Evolutionary conservation across 2,329 filamentous ascomycete species (phyloP), one percentile per base, ranked within the genome.

Genomic region (Paecilomyces fulvus): DNA sequence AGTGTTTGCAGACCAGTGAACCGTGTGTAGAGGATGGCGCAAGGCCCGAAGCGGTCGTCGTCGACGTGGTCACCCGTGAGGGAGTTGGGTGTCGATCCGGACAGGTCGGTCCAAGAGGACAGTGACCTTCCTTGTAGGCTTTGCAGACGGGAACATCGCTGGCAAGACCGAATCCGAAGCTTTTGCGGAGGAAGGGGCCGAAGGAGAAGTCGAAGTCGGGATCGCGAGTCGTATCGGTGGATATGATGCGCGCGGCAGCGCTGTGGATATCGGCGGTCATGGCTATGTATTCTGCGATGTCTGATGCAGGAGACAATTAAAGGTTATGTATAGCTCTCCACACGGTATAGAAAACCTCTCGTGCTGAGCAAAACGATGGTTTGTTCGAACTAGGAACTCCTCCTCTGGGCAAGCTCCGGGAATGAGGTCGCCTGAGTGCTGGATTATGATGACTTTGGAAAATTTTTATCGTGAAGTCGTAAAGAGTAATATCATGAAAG

Each of bases 1-100:
- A 97, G 80, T 97, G 94, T 78, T 99, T 99, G 84, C 94, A 99
- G 59, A 99, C 92, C 14, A 97, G 84, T 53, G 78, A 83, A 30
- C 73, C 72, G 56, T 75, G 71, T 3, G 70, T 73, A 17, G 73
- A 72, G 17, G 74, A 71, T 3, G 74, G 69, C 11, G 71, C 70
- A 55, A 73, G 63, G 12, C 71, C 71, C 3, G 71, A 73, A 46
- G 72, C 71, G n/a, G 71, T 73, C n/a, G 71, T 75, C 0, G 72
- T 73, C 11, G 73, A 73, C 0, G 73, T 75, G 8, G 73, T 74
- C 31, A 75, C 71, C 49, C 73, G 71, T 4, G 73, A 73, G 12
- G 76, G 76, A 0, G 76, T 79, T 1, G 75, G 78, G 77, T 97
- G 92, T 53, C 90, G 88, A 73, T 97, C 91, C 1, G 90, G 84